Percentiles rank a stretch among this genome's conserved stretches.
Conservation (phyloP, 2,329 filamentous ascomycete genomes). For the Fusarium sp. region DNA sequence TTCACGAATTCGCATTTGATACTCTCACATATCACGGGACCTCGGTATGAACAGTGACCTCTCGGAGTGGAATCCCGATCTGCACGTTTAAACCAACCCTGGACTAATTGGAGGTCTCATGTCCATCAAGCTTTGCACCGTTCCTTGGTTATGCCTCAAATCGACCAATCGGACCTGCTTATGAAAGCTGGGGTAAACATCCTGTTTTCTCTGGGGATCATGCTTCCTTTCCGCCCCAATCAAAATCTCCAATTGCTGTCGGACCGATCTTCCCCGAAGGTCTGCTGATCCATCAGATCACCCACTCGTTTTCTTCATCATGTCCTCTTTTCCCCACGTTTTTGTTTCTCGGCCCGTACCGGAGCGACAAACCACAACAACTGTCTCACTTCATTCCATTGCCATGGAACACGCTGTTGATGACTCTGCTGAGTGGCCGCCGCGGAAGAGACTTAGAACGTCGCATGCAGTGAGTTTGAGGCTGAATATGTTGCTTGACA, state of each 20-base stretch:
- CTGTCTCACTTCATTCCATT: slow-evolving; percentile 20
- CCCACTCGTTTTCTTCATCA: slow-evolving; percentile 25
- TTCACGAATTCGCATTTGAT: too few species aligned
- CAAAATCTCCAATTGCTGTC: slow-evolving; percentile 1
- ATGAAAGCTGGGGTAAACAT: slow-evolving; percentile 23
- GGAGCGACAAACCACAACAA: slow-evolving; percentile 42
- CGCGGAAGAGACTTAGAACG: slow-evolving; percentile 57
- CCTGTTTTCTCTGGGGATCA: background rate
- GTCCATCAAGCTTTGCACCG: slow-evolving; percentile 28
- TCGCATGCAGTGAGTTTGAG: slow-evolving; percentile 56
- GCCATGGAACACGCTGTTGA: slow-evolving; percentile 44
- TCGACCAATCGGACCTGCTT: slow-evolving; percentile 11
- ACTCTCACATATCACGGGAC: background rate
- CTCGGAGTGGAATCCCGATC: background rate
- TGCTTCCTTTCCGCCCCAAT: slow-evolving; percentile 32
- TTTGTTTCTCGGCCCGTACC: slow-evolving; percentile 49
- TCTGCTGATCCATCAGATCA: slow-evolving; percentile 17
- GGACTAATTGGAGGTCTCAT: slow-evolving; percentile 17
- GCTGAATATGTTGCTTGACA: background rate
- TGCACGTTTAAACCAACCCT: background rate
- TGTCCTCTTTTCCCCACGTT: slow-evolving; percentile 37
- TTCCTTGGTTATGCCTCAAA: slow-evolving; percentile 2
- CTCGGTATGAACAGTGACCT: background rate
- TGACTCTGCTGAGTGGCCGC: slow-evolving; percentile 48
- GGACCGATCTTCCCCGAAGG: slow-evolving; percentile 33